Evolutionary conservation across 129 eudicot species (phyloP), one percentile per base, ranked within the genome.

Genomic region (Lactuca sativa): DNA sequence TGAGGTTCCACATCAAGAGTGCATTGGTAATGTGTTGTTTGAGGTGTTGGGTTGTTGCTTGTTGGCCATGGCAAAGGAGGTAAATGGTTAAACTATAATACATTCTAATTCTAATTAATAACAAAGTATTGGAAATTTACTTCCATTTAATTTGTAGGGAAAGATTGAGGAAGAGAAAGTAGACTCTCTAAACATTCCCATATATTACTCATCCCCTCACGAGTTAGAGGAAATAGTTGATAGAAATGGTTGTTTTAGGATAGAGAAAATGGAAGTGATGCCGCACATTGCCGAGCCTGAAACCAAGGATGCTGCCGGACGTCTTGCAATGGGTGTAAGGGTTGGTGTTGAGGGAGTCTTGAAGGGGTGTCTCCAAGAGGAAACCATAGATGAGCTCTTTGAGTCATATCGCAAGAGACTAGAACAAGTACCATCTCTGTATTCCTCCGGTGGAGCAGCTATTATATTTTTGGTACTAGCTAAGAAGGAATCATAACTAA

Each of bases 21-120:
- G 73, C 17, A 59, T 64, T 64, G 77, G 54, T 15, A 77, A 77
- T 64, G 61, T 75, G 66, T 59, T 72, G 56, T 79, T 78, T 60
- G 78, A 74, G 40, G 57, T 75, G 13, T 56, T 83, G 69, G 84
- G 80, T 7, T 71, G 69, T 56, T 69, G 81, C 76, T 70, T 83
- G 40, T 37, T 48, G 70, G 77, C 73, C 33, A 60, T 83, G 81
- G 77, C 77, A 7, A 78, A 82, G 17, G 62, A 70, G 83, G 86
- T 74, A 82, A 44, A 58, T 2, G 30, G 32, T 8, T 10, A 15
- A 0, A 12, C 2, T 40, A 40, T 43, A 43, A 9, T 43, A 43
- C 13, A 43, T 9, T 9, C 13, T 43, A 43, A 43, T 9, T 9
- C 13, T 43, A 43, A 43, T 9, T 43, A 3, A 43, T 43, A 43